Base-by-base conservation (phyloP, 2,329 filamentous ascomycete species). In the Pestalotiopsis sp. region DNA sequence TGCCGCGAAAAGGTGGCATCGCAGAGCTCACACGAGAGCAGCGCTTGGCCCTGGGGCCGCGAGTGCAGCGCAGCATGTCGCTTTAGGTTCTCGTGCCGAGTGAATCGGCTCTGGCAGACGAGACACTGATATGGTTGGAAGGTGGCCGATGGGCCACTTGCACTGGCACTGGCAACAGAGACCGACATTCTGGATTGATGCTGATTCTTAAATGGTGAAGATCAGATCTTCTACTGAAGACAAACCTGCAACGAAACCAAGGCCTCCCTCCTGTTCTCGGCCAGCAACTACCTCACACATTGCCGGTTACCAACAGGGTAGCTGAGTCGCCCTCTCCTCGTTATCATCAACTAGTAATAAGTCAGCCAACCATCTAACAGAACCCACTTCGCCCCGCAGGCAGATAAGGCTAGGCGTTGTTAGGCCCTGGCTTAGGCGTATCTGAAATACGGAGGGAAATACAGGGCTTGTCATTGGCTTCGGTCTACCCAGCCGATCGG, bases 41-140 rank as follows among this genome's bases (percentile, higher is more conserved):
- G 12, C 20, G 38, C 45, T 23, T 65, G n/a, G 1, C 45, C 38
- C 12, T 65, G 39, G 9, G 39, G 13, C 4, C 62, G 39, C 5
- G 62, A 49, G 20, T 65, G 62, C 38, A 65, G 39, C 20, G 62
- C 62, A 52, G 62, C 62, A 65, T 65, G 62, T 7, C 62, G 62
- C 39, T 65, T 65, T 13, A 65, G 62, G 62, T 65, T 65, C 45
- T 65, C 62, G 20, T 65, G 62, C 20, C 62, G n/a, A 39, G 62
- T 65, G 39, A 65, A 65, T 27, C 62, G 38, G 27, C 62, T 65
- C 23, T 65, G 62, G 62, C 62, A 65, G 39, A 65, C 39, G 13
- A 65, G 62, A 36, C 62, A 65, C 36, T 52, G 62, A 23, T 25
- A 65, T 9, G 62, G 62, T 38, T 65, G 62, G 39, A 41, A 65